Evolutionary conservation across 2,329 filamentous ascomycete species (phyloP).

Genomic region (Epichloe coenophiala): DNA sequence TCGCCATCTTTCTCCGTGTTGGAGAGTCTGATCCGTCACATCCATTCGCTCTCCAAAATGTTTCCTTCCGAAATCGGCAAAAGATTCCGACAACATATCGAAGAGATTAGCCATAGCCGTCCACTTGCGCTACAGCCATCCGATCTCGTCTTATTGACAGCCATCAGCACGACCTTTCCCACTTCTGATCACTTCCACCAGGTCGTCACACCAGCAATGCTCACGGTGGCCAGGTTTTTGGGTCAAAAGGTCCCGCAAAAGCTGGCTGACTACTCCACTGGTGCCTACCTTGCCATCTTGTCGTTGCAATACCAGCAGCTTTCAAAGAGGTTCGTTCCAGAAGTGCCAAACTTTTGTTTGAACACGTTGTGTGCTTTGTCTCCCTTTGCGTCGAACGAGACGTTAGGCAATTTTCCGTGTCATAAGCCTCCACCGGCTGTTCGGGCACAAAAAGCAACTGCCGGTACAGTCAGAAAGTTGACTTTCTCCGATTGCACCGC

Average conservation of each 20-base stretch:
- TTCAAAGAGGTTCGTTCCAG: slow-evolving; percentile 79
- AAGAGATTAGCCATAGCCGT: slow-evolving; percentile 34
- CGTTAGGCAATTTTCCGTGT: slow-evolving; percentile 45
- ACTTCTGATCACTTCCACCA: slow-evolving; percentile 97
- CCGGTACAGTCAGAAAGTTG: slow-evolving; percentile 35
- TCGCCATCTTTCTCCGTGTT: slow-evolving; percentile 51
- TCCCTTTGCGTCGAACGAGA: slow-evolving; percentile 34
- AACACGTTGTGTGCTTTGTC: slow-evolving; percentile 59
- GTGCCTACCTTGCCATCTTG: slow-evolving; percentile 67
- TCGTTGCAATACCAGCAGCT: slow-evolving; percentile 70
- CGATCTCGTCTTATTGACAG: slow-evolving; percentile 73
- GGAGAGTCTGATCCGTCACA: slow-evolving; percentile 73
- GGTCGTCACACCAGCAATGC: slow-evolving; percentile 78
- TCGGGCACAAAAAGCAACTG: slow-evolving; percentile 32
- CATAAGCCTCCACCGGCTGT: slow-evolving; percentile 40
- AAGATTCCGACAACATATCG: slow-evolving; percentile 61
- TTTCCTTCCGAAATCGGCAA: slow-evolving; percentile 67
- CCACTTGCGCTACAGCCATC: slow-evolving; percentile 44
- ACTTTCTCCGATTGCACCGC: slow-evolving; percentile 44
- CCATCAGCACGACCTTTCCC: slow-evolving; percentile 73
- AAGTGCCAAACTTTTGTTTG: slow-evolving; percentile 68
- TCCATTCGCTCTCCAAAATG: slow-evolving; percentile 83
- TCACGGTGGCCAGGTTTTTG: slow-evolving; percentile 73
- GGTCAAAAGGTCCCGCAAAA: slow-evolving; percentile 57
- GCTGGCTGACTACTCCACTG: slow-evolving; percentile 54